Base-by-base conservation (phyloP, 202 grass and related monocot species). In the Schoenoplectus triqueter region DNA sequence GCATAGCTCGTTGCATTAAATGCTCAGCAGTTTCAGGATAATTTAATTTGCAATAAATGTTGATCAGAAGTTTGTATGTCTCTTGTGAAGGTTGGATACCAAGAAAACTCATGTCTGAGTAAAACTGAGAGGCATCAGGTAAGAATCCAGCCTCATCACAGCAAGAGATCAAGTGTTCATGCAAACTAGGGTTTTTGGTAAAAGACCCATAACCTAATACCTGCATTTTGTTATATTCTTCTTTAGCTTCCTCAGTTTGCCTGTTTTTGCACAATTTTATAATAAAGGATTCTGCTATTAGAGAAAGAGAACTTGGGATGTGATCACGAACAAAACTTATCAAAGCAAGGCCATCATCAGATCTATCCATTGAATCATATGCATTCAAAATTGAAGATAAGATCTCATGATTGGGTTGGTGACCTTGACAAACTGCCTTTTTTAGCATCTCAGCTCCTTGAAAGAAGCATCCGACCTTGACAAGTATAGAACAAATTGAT, bases 21-120 rank as follows among this genome's bases (percentile, higher is more conserved):
- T 59, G 44, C 31, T 93, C 87, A 39, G 95, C 92, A 39, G 91
- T 95, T 90, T 98, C 95, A 81, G 95, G 95, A 75, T 92, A 98
- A 49, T 90, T 91, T 77, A 98, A 72, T 90, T 92, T 95, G 82
- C 95, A 95, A 56, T 93, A 95, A 60, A 88, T 80, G 15, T 68
- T 90, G 52, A 93, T 89, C 66, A 93, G 69, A 88, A 87, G 92
- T 84, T 95, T 64, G 1, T 88, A 95, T n/a, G 90, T 88, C 56
- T 72, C 87, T 88, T 85, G 81, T 54, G 95, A 93, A 89, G 91
- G 85, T 63, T 88, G 77, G 56, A 95, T 80, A 19, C 92, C 85
- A 50, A 92, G 45, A 85, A 98, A 92, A 80, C 84, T 84, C 92
- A 98, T 95, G 80, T 98, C 89, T 4, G 86, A 95, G 86, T 92